A percentile compares a stretch with the other conserved stretches of the same genome.
Evolutionary conservation across 1,139 yeast species (phyloP).

Genomic region (Yamadazyma triangularis): DNA sequence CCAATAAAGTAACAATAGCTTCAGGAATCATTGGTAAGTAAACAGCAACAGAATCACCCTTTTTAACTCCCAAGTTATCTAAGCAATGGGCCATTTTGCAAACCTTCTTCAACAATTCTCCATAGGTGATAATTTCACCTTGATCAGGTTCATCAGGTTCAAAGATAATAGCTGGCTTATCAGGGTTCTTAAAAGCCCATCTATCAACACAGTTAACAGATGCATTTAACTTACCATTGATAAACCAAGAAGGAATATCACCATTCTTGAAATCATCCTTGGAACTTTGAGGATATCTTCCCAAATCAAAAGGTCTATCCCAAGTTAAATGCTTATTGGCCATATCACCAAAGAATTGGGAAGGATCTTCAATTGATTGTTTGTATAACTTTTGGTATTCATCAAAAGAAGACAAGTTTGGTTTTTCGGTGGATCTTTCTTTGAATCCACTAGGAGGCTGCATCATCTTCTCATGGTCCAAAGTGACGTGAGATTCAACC

Average conservation of each 20-base stretch:
- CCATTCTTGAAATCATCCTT: conserved; percentile 56
- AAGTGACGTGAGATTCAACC: conserved; percentile 26
- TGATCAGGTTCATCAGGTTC: conserved; percentile 75
- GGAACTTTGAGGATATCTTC: conserved; percentile 50
- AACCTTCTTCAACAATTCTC: conserved; percentile 66
- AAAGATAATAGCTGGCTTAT: conserved; percentile 72
- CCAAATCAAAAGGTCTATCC: conserved; percentile 57
- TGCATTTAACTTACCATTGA: conserved; percentile 74
- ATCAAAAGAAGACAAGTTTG: conserved; percentile 47
- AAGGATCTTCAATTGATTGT: conserved; percentile 66
- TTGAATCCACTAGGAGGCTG: conserved; percentile 56
- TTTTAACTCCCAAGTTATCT: conserved; percentile 61
- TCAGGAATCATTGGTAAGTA: conserved; percentile 87
- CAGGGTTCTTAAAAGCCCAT: conserved; percentile 68
- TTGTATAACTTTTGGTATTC: conserved; percentile 58
- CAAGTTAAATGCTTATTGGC: conserved; percentile 58
- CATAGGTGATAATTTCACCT: conserved; percentile 63
- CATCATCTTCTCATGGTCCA: conserved; percentile 40
- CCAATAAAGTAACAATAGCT: conserved; percentile 67
- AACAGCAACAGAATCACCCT: conserved; percentile 83
- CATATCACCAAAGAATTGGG: conserved; percentile 56
- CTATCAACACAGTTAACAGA: conserved; percentile 76
- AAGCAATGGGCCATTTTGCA: conserved; percentile 68
- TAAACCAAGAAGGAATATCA: conserved; percentile 73
- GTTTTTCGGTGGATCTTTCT: conserved; percentile 46